phyloP scores from a whole-genome alignment of 192 early-diverging fungal species.

The Glomus cerebriforme region DNA sequence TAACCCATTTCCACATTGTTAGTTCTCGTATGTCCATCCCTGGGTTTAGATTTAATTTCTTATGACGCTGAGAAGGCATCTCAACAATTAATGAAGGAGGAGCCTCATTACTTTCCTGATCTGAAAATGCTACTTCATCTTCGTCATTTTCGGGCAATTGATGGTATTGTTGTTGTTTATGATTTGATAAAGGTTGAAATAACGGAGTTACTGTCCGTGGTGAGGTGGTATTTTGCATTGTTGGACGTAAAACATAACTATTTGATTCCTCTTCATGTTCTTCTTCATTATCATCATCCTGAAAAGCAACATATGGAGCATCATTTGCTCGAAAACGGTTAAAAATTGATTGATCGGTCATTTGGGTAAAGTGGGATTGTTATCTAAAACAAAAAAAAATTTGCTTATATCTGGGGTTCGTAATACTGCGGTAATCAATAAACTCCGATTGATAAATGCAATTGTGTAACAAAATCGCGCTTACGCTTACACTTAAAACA shows the following conservation, averaged over 20 bases:
- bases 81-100: conserved; percentile 68
- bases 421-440: no score
- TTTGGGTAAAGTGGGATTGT: background rate
- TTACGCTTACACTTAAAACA: no score
- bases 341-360: conserved; percentile 1
- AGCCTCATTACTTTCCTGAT: conserved; percentile 46
- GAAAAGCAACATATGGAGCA: conserved; percentile 16
- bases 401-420: no score
- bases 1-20: conserved; percentile 80
- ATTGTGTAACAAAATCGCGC: no score
- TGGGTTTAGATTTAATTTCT: conserved; percentile 40
- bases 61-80: conserved; percentile 39
- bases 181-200: conserved; percentile 6
- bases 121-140: background rate
- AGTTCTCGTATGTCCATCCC: conserved; percentile 56
- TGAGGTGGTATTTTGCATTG: background rate
- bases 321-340: conserved; percentile 21
- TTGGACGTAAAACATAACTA: conserved; percentile 16
- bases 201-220: background rate
- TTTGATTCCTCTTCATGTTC: conserved; percentile 5
- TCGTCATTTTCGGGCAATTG: background rate
- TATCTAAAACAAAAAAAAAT: no score
- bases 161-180: conserved; percentile 20
- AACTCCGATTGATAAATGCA: no score
- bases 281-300: conserved; percentile 26